Evolutionary conservation across 208 protist genomes (phyloP), one percentile per base, ranked within the genome.

Genomic region (Acanthamoeba culbertsoni): DNA sequence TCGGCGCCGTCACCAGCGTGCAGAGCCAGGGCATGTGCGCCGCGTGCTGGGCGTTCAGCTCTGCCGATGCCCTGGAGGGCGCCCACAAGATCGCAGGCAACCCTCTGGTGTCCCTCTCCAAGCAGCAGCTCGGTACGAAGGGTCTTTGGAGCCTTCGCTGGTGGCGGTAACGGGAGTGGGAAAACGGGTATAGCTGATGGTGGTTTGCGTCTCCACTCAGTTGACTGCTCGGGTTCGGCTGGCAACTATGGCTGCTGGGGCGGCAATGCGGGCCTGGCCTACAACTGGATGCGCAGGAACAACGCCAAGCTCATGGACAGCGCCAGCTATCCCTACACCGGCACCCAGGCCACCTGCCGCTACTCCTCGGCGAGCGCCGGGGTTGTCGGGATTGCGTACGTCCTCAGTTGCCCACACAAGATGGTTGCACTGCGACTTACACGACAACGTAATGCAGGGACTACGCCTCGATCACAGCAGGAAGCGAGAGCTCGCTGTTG

Each of bases 1-100:
- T 97, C 28, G 97, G 97, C 59, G 97, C 96, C n/a, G 98, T 99
- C 75, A 98, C 98, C 23, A 91, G 90, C 16, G 98, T 99, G 82
- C 99, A 99, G 97, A 95, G 99, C 94, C 98, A 99, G 95, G 98
- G 98, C 62, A 93, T 93, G 57, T 99, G 98, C 96, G 99, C 98
- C 93, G 98, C 97, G 35, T 99, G 98, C 96, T 99, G 98, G 98
- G 95, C 98, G 55, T 99, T 99, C 97, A 98, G 97, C 14, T 95
- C 98, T 28, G 98, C 97, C 71, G 98, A 97, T 71, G 96, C 98
- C 91, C 96, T 99, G 53, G 98, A 99, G 95, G 96, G 97, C 26
- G 93, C 95, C 88, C 98, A 95, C 95, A 93, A 93, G 48, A 89
- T 96, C 73, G 26, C 48, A 33, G 68, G 75, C 33, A 35, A 42